phyloP scores from a whole-genome alignment of 2,329 filamentous ascomycete species.

The Thelonectria olida region DNA sequence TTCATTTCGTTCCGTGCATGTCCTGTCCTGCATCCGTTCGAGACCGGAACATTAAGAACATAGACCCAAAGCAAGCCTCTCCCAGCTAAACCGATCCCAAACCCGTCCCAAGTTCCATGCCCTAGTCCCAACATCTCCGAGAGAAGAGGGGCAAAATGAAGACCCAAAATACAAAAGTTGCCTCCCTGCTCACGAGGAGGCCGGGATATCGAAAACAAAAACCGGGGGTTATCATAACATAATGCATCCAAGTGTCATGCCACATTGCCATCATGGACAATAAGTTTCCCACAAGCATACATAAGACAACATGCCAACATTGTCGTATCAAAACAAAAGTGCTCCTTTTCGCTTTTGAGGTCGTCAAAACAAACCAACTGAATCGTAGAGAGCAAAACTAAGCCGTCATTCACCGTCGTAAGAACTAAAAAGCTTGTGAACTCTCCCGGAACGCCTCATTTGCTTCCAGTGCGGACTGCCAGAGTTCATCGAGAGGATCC shows the following conservation, averaged over 20 bases:
- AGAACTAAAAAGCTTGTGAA: slow-evolving; percentile 8
- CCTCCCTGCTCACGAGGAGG: not conserved
- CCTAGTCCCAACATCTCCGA: not conserved
- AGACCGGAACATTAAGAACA: not conserved
- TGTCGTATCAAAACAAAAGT: slow-evolving; percentile 20
- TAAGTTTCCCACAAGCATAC: slow-evolving; percentile 26
- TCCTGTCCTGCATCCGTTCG: too few relatives aligned
- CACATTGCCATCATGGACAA: slow-evolving; percentile 35
- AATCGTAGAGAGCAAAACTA: slow-evolving; percentile 33
- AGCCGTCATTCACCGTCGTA: slow-evolving; percentile 27
- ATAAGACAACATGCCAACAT: slow-evolving; percentile 29
- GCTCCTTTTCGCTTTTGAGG: slow-evolving; percentile 1
- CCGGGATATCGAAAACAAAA: slow-evolving; percentile 4
- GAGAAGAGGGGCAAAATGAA: not conserved
- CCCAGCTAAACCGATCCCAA: not conserved
- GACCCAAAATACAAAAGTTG: not conserved
- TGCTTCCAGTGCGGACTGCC: slow-evolving; percentile 18
- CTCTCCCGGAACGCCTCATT: not conserved
- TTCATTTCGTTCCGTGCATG: too few relatives aligned
- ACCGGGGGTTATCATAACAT: slow-evolving; percentile 17
- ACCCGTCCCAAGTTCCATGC: not conserved
- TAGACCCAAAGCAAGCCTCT: not conserved
- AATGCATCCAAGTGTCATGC: slow-evolving; percentile 30
- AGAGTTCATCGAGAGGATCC: slow-evolving; percentile 19
- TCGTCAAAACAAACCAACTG: slow-evolving; percentile 22